These are phyloP conservation scores for Aspergillus caelatus DNA, from an alignment of 2,329 filamentous ascomycete species.

Conservation along the genomic window DNA sequence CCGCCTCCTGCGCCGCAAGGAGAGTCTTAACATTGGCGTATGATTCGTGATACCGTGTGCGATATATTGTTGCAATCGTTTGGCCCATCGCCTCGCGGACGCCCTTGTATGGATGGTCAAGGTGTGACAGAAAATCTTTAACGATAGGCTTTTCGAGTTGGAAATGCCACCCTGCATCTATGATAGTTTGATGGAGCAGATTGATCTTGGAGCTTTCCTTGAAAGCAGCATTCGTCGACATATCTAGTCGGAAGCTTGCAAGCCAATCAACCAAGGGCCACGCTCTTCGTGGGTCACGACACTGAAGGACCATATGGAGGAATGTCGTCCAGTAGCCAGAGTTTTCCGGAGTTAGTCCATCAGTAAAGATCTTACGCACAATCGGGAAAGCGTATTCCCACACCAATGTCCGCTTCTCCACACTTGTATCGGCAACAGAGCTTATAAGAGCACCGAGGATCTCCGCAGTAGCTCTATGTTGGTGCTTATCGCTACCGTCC, in stretches of 20 bases:
- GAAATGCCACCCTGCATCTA: conserved; percentile 94
- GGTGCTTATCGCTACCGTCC: conserved; percentile 95
- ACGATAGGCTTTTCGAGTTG: conserved; percentile 85
- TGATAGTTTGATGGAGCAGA: conserved; percentile 82
- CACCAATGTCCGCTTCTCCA: conserved; percentile 71
- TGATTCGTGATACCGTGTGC: conserved; percentile 91
- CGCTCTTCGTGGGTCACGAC: conserved; percentile 83
- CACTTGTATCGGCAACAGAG: conserved; percentile 76
- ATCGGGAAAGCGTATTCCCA: conserved; percentile 93
- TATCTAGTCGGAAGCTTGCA: conserved; percentile 84
- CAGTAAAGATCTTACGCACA: conserved; percentile 81
- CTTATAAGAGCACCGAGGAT: conserved; percentile 85
- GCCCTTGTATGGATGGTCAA: conserved; percentile 97
- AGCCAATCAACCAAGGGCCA: conserved; percentile 85
- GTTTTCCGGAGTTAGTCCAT: conserved; percentile 92
- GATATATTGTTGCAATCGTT: conserved; percentile 84
- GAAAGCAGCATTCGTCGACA: conserved; percentile 94
- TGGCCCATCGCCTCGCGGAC: conserved; percentile 93
- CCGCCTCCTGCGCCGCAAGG: conserved; percentile 74
- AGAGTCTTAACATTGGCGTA: conserved; percentile 78
- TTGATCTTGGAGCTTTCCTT: conserved; percentile 98
- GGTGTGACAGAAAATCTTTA: conserved; percentile 83
- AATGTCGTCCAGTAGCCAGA: conserved; percentile 93
- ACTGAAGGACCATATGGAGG: conserved; percentile 83
- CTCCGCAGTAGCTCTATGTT: conserved; percentile 92